Percentiles rank a stretch among this genome's conserved stretches.
These are phyloP conservation scores for Colletotrichum tanaceti DNA, from an alignment of 2,329 filamentous ascomycete genomes.

Conservation along the genomic window DNA sequence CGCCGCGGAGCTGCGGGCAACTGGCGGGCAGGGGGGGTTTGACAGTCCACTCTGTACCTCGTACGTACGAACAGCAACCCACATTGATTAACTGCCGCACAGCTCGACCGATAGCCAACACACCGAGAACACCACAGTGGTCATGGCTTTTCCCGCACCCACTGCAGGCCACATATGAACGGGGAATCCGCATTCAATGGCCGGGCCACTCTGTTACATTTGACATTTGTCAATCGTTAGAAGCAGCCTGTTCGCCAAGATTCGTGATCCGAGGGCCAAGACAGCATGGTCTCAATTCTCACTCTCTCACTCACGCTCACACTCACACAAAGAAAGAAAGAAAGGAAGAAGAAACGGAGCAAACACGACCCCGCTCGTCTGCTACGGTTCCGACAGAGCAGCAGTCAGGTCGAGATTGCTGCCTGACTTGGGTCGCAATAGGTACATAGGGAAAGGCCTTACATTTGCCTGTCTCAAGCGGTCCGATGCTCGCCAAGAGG, in stretches of 20 bases:
- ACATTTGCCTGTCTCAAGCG: neutral
- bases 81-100: slow-evolving; percentile 18
- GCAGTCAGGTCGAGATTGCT: slow-evolving; percentile 5
- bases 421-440: slow-evolving; percentile 4
- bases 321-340: too few species aligned
- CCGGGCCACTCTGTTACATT: too few species aligned
- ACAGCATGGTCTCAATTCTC: neutral
- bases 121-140: neutral
- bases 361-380: neutral
- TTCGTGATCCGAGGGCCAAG: neutral
- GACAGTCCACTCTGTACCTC: neutral
- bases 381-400: neutral
- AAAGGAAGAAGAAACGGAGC: too few species aligned
- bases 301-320: too few species aligned
- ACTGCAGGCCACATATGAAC: neutral
- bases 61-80: neutral
- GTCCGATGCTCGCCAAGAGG: neutral
- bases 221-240: neutral
- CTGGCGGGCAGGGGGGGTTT: neutral
- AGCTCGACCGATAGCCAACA: neutral
- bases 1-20: neutral
- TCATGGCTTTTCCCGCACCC: neutral
- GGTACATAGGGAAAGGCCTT: neutral
- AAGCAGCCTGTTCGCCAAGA: neutral
- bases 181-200: neutral